Evolutionary conservation across 2,329 filamentous ascomycete species (phyloP).

Genomic region (Clarireedia paspali): DNA sequence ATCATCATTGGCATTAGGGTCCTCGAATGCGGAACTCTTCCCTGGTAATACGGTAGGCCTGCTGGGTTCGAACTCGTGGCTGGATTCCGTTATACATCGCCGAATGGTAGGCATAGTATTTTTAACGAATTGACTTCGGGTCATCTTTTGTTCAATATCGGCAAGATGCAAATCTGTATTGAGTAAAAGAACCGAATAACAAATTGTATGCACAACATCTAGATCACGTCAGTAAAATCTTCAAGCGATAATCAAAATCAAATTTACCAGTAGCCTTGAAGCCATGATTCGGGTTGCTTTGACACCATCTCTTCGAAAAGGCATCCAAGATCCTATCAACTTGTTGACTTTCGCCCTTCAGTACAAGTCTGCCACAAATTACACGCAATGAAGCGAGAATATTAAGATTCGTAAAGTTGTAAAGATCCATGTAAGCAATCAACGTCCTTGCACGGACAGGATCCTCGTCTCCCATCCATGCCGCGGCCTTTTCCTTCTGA

Average conservation of each 20-base stretch:
- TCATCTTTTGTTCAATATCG: constrained; percentile 96
- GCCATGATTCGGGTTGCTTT: constrained; percentile 85
- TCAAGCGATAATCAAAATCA: background rate
- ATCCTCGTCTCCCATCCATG: constrained; percentile 70
- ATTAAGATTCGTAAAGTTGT: constrained; percentile 76
- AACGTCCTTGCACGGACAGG: constrained; percentile 50
- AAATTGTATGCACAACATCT: constrained; percentile 96
- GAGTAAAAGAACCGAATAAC: constrained; percentile 88
- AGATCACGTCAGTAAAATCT: constrained; percentile 11
- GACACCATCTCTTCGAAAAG: constrained; percentile 85
- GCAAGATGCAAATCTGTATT: constrained; percentile 95
- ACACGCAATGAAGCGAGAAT: constrained; percentile 71
- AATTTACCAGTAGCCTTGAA: constrained; percentile 77
- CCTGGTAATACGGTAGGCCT: constrained; percentile 45
- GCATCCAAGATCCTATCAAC: constrained; percentile 89
- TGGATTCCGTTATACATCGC: constrained; percentile 66
- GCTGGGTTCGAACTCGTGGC: constrained; percentile 51
- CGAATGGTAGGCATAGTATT: constrained; percentile 90
- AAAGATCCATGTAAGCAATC: constrained; percentile 83
- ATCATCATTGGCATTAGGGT: constrained; percentile 13
- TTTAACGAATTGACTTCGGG: constrained; percentile 84
- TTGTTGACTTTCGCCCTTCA: constrained; percentile 92
- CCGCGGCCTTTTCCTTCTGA: constrained; percentile 69
- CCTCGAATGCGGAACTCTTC: constrained; percentile 22
- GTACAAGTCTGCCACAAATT: constrained; percentile 71